Evolutionary conservation across 768 basidiomycete genomes (phyloP), one percentile per base, ranked within the genome.

Genomic region (Thelephora ganbajun): DNA sequence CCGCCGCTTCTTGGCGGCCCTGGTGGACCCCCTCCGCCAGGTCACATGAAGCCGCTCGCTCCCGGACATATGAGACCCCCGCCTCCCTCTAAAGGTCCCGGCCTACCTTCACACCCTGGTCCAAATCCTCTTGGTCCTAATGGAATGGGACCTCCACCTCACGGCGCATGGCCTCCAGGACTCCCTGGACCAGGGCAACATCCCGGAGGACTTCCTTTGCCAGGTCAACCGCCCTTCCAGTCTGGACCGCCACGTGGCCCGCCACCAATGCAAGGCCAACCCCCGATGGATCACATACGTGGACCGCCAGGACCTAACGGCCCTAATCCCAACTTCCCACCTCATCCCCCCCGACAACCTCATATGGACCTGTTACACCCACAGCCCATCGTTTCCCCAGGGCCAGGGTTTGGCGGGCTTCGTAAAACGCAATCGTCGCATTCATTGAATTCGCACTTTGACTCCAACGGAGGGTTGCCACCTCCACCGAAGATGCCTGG

Each of bases 401-500:
- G 39, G 26, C 26, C 26, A 30, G 26, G 26, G 26, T 30, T 30
- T n/a, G 59, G 57, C 20, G 60, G 53, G 12, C 51, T 73, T 23
- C 68, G 64, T 30, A 81, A 80, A 58, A 73, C 73, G 9, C 61
- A 70, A 18, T 84, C 84, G 11, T 64, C 73, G 19, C 73, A 72
- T 18, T 83, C 79, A 12, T 67, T 86, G 23, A 67, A 68, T 56
- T 66, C 74, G 43, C 75, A 75, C 49, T 59, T 66, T 48, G 69
- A 69, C 14, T 53, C 50, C 63, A 43, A 54, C 39, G 53, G 51
- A 5, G 53, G 58, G 11, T 48, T 57, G 4, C 65, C 70, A 20
- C 70, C 65, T n/a, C 55, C 66, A 48, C 72, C 69, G 11, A 59
- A 57, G 16, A 57, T 66, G 33, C 62, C 68, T 7, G 62, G 62